Percentiles rank a stretch among this genome's conserved stretches.
Evolutionary conservation across 1,284 basidiomycete species (phyloP).

Genomic region (Naganishia albida): DNA sequence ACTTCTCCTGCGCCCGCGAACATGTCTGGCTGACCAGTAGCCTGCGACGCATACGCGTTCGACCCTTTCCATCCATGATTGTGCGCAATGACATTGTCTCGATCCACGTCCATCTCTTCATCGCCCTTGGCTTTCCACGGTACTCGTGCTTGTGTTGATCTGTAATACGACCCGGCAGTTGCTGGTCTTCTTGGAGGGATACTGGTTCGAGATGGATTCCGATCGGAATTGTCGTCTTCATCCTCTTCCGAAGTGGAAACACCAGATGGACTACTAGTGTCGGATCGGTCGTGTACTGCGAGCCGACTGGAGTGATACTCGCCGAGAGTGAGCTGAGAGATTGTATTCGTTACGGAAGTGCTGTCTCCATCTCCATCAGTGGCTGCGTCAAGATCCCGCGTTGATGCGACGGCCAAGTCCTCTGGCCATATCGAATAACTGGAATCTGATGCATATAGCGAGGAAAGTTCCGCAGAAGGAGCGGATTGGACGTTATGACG

Average conservation of each 20-base stretch:
- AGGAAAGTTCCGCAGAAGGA: not conserved
- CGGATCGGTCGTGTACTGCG: slow-evolving; percentile 11
- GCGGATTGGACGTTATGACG: not conserved
- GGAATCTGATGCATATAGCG: slow-evolving; percentile 4
- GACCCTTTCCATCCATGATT: not conserved
- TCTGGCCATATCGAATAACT: slow-evolving; percentile 28
- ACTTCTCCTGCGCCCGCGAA: not conserved
- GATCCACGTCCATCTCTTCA: not conserved
- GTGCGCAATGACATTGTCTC: slow-evolving; percentile 1
- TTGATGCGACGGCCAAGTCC: not conserved
- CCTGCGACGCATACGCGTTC: too few species aligned
- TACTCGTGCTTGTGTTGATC: not conserved
- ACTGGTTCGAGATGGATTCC: not conserved
- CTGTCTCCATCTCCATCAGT: not conserved
- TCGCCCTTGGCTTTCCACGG: not conserved
- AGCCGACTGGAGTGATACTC: slow-evolving; percentile 20
- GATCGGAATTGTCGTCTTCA: slow-evolving; percentile 1
- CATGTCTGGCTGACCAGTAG: not conserved
- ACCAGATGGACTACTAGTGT: slow-evolving; percentile 10
- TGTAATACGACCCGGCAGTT: not conserved
- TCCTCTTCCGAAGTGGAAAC: slow-evolving; percentile 19
- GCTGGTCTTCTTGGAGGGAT: not conserved
- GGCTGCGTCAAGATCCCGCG: not conserved
- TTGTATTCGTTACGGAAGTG: not conserved
- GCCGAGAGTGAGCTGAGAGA: slow-evolving; percentile 7